Percentiles rank a stretch among this genome's conserved stretches.
Conservation (phyloP, 2,329 filamentous ascomycete species). For the Triangularia verruculosa region DNA sequence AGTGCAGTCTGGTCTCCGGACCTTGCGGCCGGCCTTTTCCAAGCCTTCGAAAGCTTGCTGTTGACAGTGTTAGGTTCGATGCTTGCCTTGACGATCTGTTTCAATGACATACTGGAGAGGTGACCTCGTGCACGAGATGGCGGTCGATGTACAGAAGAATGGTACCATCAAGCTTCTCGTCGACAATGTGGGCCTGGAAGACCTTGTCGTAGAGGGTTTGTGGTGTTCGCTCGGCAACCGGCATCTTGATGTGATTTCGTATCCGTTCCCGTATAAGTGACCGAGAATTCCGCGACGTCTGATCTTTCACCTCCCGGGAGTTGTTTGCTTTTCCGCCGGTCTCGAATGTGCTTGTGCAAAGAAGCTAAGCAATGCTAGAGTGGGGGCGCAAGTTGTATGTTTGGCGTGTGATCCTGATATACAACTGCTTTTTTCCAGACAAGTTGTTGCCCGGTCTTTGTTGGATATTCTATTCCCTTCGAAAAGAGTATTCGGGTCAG, state of each 20-base stretch:
- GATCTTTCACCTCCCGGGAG: slow-evolving; percentile 9
- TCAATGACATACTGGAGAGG: slow-evolving; percentile 70
- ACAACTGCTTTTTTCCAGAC: not conserved
- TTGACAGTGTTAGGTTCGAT: slow-evolving; percentile 16
- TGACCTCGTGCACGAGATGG: slow-evolving; percentile 97
- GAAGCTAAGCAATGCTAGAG: not conserved
- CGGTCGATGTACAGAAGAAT: slow-evolving; percentile 92
- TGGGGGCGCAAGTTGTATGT: not conserved
- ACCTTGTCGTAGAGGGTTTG: slow-evolving; percentile 98
- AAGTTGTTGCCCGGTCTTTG: not conserved
- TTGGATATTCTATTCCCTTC: not conserved
- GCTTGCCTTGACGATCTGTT: not conserved
- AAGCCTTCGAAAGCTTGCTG: slow-evolving; percentile 97
- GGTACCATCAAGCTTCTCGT: slow-evolving; percentile 92
- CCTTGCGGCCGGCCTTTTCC: slow-evolving; percentile 80
- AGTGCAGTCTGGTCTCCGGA: slow-evolving; percentile 93
- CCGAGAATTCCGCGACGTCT: not conserved
- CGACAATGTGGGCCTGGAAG: slow-evolving; percentile 88
- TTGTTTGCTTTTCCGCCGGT: not conserved
- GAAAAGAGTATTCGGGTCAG: not conserved
- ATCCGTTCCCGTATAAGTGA: slow-evolving; percentile 1
- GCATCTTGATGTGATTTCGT: slow-evolving; percentile 58
- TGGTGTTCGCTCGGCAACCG: slow-evolving; percentile 66
- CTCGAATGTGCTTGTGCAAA: not conserved
- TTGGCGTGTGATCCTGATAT: not conserved